Conservation (phyloP, 1,139 yeast species). For the Hanseniaspora sp. region DNA sequence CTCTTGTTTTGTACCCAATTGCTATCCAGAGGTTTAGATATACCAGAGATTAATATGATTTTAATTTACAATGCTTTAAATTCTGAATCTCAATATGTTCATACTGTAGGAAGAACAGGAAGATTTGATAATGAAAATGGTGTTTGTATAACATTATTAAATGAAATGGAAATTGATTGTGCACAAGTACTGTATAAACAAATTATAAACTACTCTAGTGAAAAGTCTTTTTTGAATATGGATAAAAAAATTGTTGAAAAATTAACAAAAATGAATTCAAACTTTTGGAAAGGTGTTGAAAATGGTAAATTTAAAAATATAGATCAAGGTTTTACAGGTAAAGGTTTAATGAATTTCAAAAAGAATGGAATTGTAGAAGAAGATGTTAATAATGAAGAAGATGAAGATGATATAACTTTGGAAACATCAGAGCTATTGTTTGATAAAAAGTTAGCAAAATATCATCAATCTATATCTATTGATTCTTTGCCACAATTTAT, state of each 20-base stretch:
- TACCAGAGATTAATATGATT: constrained; percentile 67
- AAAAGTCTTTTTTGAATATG: constrained; percentile 34
- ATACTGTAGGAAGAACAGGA: constrained; percentile 93
- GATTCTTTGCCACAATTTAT: constrained; percentile 9
- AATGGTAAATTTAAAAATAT: constrained; percentile 53
- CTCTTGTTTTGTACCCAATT: constrained; percentile 83
- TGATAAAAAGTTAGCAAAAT: constrained; percentile 3
- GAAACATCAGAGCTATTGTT: not conserved
- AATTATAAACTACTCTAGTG: constrained; percentile 48
- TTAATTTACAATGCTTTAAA: constrained; percentile 82
- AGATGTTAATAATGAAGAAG: not conserved
- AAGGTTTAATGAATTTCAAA: constrained; percentile 58
- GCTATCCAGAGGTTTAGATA: constrained; percentile 91
- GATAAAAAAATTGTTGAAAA: constrained; percentile 33
- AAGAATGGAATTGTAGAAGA: not conserved
- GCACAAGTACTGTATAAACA: constrained; percentile 48
- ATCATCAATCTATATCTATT: constrained; percentile 1
- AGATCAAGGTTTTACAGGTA: constrained; percentile 81
- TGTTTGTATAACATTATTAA: constrained; percentile 63
- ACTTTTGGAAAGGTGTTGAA: constrained; percentile 52
- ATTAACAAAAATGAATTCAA: constrained; percentile 43
- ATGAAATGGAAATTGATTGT: constrained; percentile 48
- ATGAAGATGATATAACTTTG: constrained; percentile 1
- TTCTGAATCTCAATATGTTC: constrained; percentile 92
- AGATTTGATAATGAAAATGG: constrained; percentile 71